Evolutionary conservation across 805 yeast species (phyloP), one percentile per base, ranked within the genome.

Genomic region (Metschnikowia matae): DNA sequence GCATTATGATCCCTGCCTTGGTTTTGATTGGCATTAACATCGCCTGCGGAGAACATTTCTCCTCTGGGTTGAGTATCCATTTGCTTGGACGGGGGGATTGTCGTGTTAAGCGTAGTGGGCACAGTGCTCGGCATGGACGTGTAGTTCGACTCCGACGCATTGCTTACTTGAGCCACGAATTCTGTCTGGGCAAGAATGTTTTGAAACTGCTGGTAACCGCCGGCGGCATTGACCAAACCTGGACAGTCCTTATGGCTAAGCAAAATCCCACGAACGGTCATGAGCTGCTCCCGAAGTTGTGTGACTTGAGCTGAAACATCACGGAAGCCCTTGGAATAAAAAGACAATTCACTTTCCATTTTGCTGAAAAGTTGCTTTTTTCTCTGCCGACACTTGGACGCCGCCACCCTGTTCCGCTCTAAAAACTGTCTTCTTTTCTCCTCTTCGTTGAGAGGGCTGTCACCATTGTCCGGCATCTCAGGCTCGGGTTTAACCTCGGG

Each of bases 381-480:
- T 50, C 97, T 80, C 68, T 88, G 96, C 52, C 99, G 81, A 73
- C 98, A 94, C 64, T 90, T 91, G 21, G 94, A 83, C 0, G 99
- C 99, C 0, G 99, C 99, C 8, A 94, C 82, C 51, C 99, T 78
- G 67, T 94, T 94, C 55, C 98, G 77, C 64, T 94, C 99, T 56
- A 94, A 68, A 61, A 82, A 92, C 62, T 75, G 84, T 64, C 77
- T 82, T 55, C 91, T 79, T 62, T 87, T 89, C 13, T 68, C 71
- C 29, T 62, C 71, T 42, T 69, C 70, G 11, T 62, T 52, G 35
- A 43, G 18, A 2, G 46, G 50, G 13, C 37, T 55, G 4, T 51
- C 54, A 14, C 40, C 40, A 3, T 26, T 34, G 11, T 41, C 44
- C 29, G 44, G 34, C n/a, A 44, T 51, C 11, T 51, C 46, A 17